Percentiles rank a stretch among this genome's conserved stretches.
Evolutionary conservation across 1,284 basidiomycete genomes (phyloP).

Genomic region (Omphalotus olearius): DNA sequence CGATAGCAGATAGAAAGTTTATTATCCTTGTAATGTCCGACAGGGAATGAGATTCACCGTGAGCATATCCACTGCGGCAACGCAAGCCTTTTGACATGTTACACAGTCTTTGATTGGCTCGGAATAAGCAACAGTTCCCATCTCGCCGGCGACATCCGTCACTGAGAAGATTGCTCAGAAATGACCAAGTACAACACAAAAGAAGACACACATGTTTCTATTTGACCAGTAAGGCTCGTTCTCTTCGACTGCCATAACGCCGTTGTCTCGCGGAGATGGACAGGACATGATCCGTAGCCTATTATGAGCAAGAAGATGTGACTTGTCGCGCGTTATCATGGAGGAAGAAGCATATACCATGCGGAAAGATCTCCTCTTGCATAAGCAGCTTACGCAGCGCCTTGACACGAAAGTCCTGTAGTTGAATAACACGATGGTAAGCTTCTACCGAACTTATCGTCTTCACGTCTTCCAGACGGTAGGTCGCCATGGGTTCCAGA

Average conservation of each 20-base stretch:
- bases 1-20: slow-evolving; percentile 3
- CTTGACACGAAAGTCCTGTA: slow-evolving; percentile 52
- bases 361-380: slow-evolving; percentile 60
- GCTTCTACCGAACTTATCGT: slow-evolving; percentile 50
- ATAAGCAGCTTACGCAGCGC: slow-evolving; percentile 44
- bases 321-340: background rate
- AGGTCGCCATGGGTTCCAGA: slow-evolving; percentile 51
- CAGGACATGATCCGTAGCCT: slow-evolving; percentile 56
- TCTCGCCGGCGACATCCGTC: slow-evolving; percentile 60
- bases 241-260: slow-evolving; percentile 46
- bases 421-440: slow-evolving; percentile 53
- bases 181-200: slow-evolving; percentile 1
- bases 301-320: slow-evolving; percentile 16
- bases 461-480: slow-evolving; percentile 46
- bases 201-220: slow-evolving; percentile 45
- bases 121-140: slow-evolving; percentile 36
- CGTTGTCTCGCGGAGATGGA: slow-evolving; percentile 40
- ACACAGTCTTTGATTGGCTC: slow-evolving; percentile 39
- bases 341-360: slow-evolving; percentile 33
- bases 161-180: slow-evolving; percentile 29
- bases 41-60: slow-evolving; percentile 33
- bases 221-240: slow-evolving; percentile 35
- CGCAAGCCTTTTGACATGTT: slow-evolving; percentile 51
- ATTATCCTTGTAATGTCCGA: background rate
- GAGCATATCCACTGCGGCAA: slow-evolving; percentile 63